Evolutionary conservation across 176 grass and related monocot genomes (phyloP), one percentile per base, ranked within the genome.

Genomic region (Calamus simplicifolius): DNA sequence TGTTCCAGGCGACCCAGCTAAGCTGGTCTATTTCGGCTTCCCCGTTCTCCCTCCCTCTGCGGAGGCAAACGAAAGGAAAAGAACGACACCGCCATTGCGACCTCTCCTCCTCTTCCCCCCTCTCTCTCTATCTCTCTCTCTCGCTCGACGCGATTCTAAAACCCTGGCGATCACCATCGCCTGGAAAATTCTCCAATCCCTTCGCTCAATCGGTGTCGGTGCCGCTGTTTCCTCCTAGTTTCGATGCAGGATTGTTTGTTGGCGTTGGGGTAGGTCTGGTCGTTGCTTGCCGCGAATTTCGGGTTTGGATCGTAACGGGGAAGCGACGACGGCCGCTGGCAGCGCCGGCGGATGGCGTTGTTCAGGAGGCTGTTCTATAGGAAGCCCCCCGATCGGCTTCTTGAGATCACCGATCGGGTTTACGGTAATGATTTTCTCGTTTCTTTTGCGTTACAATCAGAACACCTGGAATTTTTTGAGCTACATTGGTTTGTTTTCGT

Each of bases 301-400:
- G 50, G 51, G 51, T 63, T 73, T 62, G 70, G 70, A 73, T 55
- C 50, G 7, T 28, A 67, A 49, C 16, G 27, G 50, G 21, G 61
- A 49, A 18, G 76, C 78, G 68, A 89, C 50, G 58, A 59, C 69
- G 75, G 72, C 62, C 78, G 78, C 70, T 75, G 81, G 74, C 78
- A 67, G 65, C 77, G 80, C 74, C 75, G 55, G 57, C 76, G 52
- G 66, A 97, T 97, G 78, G 87, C 92, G 50, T 73, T 97, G 62
- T 97, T 97, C 71, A 85, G 92, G 77, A 97, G 87, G 92, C 72
- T 97, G 38, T 97, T 91, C 72, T 88, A 88, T 58, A 63, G 84
- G 54, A 91, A 97, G 75, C 87, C 86, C 61, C 92, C 87, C 5
- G 92, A 97, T 87, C 87, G 83, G 61, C 92, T 97, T 73, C 87